phyloP scores from a whole-genome alignment of 1,284 basidiomycete species.

The Boletellus dicymbophilus region DNA sequence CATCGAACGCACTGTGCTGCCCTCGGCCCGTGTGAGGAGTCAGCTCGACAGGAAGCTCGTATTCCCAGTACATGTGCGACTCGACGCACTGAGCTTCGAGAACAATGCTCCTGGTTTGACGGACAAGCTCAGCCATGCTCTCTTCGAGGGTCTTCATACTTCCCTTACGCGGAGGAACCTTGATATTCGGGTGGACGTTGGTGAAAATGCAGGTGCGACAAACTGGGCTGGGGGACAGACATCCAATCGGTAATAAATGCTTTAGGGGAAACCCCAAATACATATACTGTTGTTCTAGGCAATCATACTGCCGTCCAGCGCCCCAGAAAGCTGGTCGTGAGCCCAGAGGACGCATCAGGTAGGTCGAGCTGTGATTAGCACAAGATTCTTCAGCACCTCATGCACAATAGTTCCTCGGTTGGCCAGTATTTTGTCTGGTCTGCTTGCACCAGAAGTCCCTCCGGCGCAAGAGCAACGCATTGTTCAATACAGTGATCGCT shows the following conservation, averaged over 20 bases:
- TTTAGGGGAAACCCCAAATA: constrained; percentile 19
- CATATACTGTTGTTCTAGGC: constrained; percentile 28
- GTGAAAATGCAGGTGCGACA: constrained; percentile 28
- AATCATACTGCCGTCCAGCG: constrained; percentile 23
- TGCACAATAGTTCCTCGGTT: constrained; percentile 30
- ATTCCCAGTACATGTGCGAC: constrained; percentile 54
- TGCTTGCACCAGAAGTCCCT: constrained; percentile 55
- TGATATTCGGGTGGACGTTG: constrained; percentile 33
- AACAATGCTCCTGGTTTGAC: constrained; percentile 8
- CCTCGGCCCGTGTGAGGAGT: constrained; percentile 59
- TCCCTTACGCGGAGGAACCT: constrained; percentile 42
- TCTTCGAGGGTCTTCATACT: constrained; percentile 14
- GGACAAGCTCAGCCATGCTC: constrained; percentile 24
- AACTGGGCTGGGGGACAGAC: neutral
- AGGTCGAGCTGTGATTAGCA: constrained; percentile 13
- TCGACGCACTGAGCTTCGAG: constrained; percentile 38
- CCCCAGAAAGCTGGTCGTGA: constrained; percentile 23
- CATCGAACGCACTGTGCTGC: constrained; percentile 78
- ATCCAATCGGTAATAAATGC: constrained; percentile 10
- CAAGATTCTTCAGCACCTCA: constrained; percentile 13
- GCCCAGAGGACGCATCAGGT: constrained; percentile 31
- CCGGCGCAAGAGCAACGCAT: constrained; percentile 52
- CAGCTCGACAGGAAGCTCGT: constrained; percentile 47
- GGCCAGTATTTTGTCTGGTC: constrained; percentile 41
- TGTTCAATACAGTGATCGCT: constrained; percentile 75